Conservation (phyloP, 225 moss, liverwort and hornwort species). For the Sphagnum contortum region DNA sequence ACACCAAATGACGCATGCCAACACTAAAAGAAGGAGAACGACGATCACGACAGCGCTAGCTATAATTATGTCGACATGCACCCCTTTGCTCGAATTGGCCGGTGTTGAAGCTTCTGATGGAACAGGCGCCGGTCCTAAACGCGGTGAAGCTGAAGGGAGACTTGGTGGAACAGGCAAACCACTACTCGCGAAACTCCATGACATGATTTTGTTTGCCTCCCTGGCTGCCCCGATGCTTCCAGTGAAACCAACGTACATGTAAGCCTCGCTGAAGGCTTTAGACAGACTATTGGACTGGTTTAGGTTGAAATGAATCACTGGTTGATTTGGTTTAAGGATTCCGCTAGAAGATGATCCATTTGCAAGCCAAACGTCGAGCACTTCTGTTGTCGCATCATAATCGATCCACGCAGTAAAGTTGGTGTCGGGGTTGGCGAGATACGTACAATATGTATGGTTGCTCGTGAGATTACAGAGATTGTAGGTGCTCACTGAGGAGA, state of each 20-base stretch:
- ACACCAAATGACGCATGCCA: background rate
- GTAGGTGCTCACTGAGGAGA: slow-evolving; percentile 7
- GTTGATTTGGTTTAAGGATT: background rate
- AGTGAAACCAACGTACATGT: slow-evolving; percentile 9
- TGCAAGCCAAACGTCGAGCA: slow-evolving; percentile 6
- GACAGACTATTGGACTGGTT: background rate
- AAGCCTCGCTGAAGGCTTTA: background rate
- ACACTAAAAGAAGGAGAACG: background rate
- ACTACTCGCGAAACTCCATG: slow-evolving; percentile 20
- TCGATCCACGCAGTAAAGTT: slow-evolving; percentile 24
- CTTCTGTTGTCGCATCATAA: slow-evolving; percentile 18
- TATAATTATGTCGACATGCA: background rate
- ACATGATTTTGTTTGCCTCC: slow-evolving; percentile 5
- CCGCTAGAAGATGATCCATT: background rate
- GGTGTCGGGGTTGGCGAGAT: background rate
- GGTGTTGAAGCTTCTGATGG: background rate
- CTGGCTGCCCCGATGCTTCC: slow-evolving; percentile 18
- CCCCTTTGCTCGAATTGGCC: background rate
- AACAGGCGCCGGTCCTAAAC: background rate
- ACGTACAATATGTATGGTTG: background rate
- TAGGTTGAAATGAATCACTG: background rate
- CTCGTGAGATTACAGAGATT: background rate
- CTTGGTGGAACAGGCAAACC: slow-evolving; percentile 6
- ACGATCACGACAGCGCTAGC: background rate
- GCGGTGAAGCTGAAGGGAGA: background rate